Evolutionary conservation across 257 asterid species (phyloP).

Genomic region (Solanum pinnatisectum): DNA sequence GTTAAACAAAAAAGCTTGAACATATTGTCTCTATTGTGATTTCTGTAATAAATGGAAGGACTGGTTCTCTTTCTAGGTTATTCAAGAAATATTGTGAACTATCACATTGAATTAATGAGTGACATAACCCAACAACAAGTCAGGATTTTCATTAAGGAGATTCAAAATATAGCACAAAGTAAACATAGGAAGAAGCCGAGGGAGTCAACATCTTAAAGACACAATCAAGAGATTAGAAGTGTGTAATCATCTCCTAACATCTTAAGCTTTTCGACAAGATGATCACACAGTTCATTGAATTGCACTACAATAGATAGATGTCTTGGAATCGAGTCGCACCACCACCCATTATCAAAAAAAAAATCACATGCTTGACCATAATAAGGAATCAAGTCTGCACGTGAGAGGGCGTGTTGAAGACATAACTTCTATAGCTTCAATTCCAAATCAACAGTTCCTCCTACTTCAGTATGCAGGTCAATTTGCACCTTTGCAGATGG

Average conservation of each 20-base stretch:
- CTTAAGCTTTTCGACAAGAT: too few relatives aligned
- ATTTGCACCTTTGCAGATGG: conserved; percentile 25
- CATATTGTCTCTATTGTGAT: neutral
- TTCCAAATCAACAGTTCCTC: conserved; percentile 49
- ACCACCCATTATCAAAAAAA: too few relatives aligned
- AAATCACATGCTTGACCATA: too few relatives aligned
- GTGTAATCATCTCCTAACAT: too few relatives aligned
- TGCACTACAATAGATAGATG: too few relatives aligned
- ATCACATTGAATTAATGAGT: neutral
- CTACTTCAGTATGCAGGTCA: conserved; percentile 18
- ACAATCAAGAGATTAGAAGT: too few relatives aligned
- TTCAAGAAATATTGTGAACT: neutral
- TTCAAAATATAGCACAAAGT: neutral
- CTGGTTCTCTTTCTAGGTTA: neutral
- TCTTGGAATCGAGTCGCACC: too few relatives aligned
- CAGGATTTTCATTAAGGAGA: neutral
- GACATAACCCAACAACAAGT: neutral
- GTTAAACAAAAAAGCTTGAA: neutral
- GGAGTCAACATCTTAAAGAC: neutral
- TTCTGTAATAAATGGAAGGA: neutral
- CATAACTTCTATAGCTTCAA: conserved; percentile 39
- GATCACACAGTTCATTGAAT: too few relatives aligned
- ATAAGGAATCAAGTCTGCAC: too few relatives aligned
- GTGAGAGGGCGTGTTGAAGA: neutral
- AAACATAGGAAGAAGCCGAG: neutral